These are phyloP conservation scores for Escovopsis sp. DNA, from an alignment of 2,329 filamentous ascomycete genomes.

Conservation along the genomic window DNA sequence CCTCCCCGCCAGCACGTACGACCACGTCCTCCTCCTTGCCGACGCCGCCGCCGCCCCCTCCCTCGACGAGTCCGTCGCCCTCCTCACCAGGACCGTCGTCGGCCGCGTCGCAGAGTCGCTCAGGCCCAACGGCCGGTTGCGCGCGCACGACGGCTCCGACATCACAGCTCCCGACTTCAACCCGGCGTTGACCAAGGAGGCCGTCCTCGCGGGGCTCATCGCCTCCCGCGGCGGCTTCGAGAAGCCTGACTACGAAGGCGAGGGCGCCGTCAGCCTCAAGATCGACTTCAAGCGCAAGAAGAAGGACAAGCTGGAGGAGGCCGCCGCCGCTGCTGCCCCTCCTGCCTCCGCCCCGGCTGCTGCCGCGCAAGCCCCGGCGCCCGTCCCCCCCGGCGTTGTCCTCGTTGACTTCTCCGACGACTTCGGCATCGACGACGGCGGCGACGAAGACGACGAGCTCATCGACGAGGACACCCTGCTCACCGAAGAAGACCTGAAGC, in stretches of 20 bases:
- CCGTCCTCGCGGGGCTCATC: conserved; percentile 68
- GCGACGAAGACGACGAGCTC: conserved; percentile 59
- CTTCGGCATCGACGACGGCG: conserved; percentile 12
- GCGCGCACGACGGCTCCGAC: conserved; percentile 3
- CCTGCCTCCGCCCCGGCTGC: conserved; percentile 4
- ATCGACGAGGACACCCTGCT: conserved; percentile 85
- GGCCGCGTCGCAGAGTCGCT: conserved; percentile 4
- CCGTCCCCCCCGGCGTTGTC: conserved; percentile 42
- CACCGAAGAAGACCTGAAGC: conserved; percentile 67
- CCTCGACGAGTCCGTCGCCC: conserved; percentile 39
- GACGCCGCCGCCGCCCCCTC: conserved; percentile 40
- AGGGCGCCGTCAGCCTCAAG: conserved; percentile 39
- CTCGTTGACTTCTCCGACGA: conserved; percentile 53
- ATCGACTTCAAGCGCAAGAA: conserved; percentile 23
- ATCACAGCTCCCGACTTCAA: not conserved
- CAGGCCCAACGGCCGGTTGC: conserved; percentile 4
- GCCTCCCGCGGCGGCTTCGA: conserved; percentile 48
- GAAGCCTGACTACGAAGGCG: conserved; percentile 48
- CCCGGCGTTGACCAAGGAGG: conserved; percentile 38
- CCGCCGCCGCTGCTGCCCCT: no score
- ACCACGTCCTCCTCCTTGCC: conserved; percentile 68
- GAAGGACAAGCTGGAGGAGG: conserved; percentile 5
- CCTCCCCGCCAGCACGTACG: conserved; percentile 65
- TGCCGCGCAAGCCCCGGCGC: conserved; percentile 12
- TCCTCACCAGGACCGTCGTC: conserved; percentile 39